These are phyloP conservation scores for Carex scoparia DNA, from an alignment of 176 grass and related monocot species.

Conservation along the genomic window DNA sequence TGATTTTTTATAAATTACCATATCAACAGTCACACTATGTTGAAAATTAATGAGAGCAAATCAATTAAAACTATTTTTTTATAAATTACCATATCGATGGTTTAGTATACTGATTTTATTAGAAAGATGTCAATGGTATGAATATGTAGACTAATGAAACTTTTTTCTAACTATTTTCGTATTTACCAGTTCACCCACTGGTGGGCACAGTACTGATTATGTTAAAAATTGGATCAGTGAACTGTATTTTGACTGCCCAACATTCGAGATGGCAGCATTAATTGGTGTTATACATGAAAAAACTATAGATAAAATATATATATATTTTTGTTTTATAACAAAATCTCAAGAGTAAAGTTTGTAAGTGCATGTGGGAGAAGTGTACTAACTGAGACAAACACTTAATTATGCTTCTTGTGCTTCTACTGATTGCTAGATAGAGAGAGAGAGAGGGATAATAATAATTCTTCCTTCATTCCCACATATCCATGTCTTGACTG, in stretches of 20 bases:
- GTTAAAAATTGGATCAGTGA: too few relatives aligned
- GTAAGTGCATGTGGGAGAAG: not conserved
- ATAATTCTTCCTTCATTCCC: not conserved
- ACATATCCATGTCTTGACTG: not conserved
- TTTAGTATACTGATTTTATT: too few relatives aligned
- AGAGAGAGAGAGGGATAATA: conserved; percentile 21
- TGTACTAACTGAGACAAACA: conserved; percentile 23
- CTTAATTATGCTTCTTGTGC: not conserved
- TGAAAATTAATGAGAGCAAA: too few relatives aligned
- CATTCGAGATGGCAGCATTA: not conserved
- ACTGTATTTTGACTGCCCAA: conserved; percentile 19
- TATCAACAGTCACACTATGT: too few relatives aligned
- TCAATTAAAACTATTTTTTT: too few relatives aligned
- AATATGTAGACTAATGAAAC: too few relatives aligned
- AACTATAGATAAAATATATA: too few relatives aligned
- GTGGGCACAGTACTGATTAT: not conserved
- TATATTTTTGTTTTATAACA: too few relatives aligned
- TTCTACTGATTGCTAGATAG: conserved; percentile 9
- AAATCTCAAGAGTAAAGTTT: too few relatives aligned
- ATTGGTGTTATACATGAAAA: conserved; percentile 14
- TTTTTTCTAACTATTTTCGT: not conserved
- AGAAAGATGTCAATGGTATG: too few relatives aligned
- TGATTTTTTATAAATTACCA: too few relatives aligned
- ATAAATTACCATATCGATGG: too few relatives aligned
- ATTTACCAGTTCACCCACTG: not conserved